Percentiles rank a stretch among this genome's conserved stretches.
Conservation (phyloP, 345 rosid genomes). For the Trapa bicornis region DNA sequence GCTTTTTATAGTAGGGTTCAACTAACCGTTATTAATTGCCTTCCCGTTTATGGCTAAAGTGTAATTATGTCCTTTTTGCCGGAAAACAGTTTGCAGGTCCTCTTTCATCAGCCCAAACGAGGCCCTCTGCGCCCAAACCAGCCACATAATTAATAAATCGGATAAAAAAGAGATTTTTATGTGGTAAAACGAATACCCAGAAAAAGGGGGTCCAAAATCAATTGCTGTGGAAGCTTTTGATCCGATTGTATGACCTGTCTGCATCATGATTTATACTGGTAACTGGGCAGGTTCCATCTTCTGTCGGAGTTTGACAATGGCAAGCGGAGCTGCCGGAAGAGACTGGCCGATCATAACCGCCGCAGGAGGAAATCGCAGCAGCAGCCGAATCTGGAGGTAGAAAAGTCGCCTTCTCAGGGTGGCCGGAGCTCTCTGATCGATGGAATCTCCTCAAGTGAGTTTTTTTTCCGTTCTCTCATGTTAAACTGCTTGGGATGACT, state of each 20-base stretch:
- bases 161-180: too few species aligned
- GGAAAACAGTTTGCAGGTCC: neutral
- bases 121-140: too few species aligned
- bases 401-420: conserved; percentile 23
- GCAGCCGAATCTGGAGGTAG: conserved; percentile 29
- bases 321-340: conserved; percentile 89
- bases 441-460: conserved; percentile 23
- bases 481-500: too few species aligned
- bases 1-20: conserved; percentile 9
- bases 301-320: conserved; percentile 93
- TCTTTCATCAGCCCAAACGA: too few species aligned
- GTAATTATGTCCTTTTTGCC: conserved; percentile 1
- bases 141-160: too few species aligned
- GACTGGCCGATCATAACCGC: conserved; percentile 94
- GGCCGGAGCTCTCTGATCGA: conserved; percentile 27
- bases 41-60: neutral
- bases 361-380: conserved; percentile 74
- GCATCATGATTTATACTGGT: too few species aligned
- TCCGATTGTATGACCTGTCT: too few species aligned
- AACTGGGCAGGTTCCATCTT: conserved; percentile 57
- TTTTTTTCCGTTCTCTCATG: too few species aligned
- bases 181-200: too few species aligned
- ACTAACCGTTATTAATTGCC: conserved; percentile 4
- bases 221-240: too few species aligned
- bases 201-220: too few species aligned